A percentile compares a stretch with the other conserved stretches of the same genome.
phyloP scores from a whole-genome alignment of 108 stramenopile genomes.

The Pelagomonas calceolata region DNA sequence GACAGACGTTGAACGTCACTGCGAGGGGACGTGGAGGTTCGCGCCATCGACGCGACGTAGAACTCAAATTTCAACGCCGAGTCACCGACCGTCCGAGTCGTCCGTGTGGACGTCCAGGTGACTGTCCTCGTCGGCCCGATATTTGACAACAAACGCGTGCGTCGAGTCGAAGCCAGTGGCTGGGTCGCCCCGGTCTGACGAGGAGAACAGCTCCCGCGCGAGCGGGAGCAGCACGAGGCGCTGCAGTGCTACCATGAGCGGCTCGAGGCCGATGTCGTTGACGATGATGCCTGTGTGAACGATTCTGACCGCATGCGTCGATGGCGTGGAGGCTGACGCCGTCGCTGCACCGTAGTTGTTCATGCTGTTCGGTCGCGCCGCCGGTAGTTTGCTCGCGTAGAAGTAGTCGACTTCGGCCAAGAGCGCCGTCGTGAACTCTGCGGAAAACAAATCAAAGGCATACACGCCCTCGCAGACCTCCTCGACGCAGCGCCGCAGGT shows the following conservation, averaged over 20 bases:
- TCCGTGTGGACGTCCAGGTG: constrained; percentile 40
- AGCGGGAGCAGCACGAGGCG: constrained; percentile 21
- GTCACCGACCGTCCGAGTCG: constrained; percentile 35
- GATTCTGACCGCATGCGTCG: too few relatives aligned
- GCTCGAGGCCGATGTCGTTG: constrained; percentile 28
- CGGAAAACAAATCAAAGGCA: constrained; percentile 3
- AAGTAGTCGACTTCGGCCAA: constrained; percentile 1
- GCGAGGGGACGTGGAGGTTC: too few relatives aligned
- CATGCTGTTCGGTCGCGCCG: constrained; percentile 29
- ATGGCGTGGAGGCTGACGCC: too few relatives aligned
- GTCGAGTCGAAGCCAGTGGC: constrained; percentile 23
- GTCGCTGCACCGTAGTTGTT: too few relatives aligned
- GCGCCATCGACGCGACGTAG: too few relatives aligned
- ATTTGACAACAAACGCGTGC: constrained; percentile 35
- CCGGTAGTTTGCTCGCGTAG: constrained; percentile 19
- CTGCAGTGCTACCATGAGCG: constrained; percentile 15
- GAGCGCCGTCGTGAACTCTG: neutral
- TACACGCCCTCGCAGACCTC: neutral
- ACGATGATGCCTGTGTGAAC: constrained; percentile 31
- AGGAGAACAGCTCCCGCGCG: constrained; percentile 14
- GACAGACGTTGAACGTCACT: constrained; percentile 41
- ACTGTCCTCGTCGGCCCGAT: constrained; percentile 26
- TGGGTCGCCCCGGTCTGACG: neutral
- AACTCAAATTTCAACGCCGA: too few relatives aligned
- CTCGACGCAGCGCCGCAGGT: too few relatives aligned